Evolutionary conservation across 169 alveolate species (phyloP).

Genomic region (Theileria sp.): DNA sequence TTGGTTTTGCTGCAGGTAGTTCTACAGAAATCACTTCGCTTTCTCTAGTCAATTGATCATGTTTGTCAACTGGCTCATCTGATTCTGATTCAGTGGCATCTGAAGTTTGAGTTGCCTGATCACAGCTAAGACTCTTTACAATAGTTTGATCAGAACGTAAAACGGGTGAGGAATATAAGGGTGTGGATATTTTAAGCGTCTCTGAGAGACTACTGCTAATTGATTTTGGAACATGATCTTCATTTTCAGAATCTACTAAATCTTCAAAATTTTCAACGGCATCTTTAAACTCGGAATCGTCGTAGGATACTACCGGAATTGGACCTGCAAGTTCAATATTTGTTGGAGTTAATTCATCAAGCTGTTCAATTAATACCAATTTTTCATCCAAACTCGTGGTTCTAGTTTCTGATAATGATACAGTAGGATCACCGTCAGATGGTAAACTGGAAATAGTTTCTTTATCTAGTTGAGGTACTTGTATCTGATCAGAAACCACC

Average conservation of each 20-base stretch:
- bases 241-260: neutral
- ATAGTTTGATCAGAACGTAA: neutral
- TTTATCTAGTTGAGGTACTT: neutral
- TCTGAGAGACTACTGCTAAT: neutral
- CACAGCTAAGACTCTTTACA: conserved; percentile 1
- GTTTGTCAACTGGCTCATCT: neutral
- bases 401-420: neutral
- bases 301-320: neutral
- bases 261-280: conserved; percentile 27
- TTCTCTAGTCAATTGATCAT: neutral
- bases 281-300: conserved; percentile 29
- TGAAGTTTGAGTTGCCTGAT: neutral
- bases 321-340: conserved; percentile 21
- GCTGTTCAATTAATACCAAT: neutral
- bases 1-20: neutral
- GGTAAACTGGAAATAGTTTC: neutral
- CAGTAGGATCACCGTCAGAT: neutral
- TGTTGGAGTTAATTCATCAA: conserved; percentile 1
- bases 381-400: neutral
- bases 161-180: neutral
- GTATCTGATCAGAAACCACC: neutral
- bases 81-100: neutral
- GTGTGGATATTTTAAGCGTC: neutral
- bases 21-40: neutral
- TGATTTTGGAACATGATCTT: neutral